Percentiles rank a stretch among this genome's conserved stretches.
These are phyloP conservation scores for Diplodia mutila DNA, from an alignment of 2,329 filamentous ascomycete genomes.

Conservation along the genomic window DNA sequence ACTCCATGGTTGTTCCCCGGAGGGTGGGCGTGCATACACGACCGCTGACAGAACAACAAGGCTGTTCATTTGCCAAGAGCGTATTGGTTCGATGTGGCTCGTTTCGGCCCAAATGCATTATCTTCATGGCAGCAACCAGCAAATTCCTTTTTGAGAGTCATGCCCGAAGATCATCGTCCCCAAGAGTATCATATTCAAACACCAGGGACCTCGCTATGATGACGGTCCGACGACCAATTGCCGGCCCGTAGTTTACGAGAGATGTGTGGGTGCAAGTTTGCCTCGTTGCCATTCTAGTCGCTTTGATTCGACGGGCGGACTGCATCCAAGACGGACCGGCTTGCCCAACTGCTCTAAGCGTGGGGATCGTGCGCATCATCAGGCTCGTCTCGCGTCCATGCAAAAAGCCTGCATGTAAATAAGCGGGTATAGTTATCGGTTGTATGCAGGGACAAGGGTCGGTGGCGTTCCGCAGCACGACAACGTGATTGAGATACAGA, in stretches of 20 bases:
- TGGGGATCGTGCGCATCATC: not conserved
- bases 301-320: not conserved
- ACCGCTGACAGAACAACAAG: not conserved
- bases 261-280: not conserved
- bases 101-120: not conserved
- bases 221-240: not conserved
- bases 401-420: not conserved
- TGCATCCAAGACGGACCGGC: not conserved
- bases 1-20: not conserved
- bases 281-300: not conserved
- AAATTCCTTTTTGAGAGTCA: not conserved
- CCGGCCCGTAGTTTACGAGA: not conserved
- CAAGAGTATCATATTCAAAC: not conserved
- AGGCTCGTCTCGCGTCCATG: not conserved
- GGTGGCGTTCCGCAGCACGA: not conserved
- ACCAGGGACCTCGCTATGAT: not conserved
- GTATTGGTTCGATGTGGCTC: not conserved
- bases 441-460: constrained; percentile 5
- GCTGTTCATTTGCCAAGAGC: not conserved
- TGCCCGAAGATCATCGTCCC: not conserved
- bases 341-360: not conserved
- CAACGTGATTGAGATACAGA: not conserved
- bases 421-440: too few relatives aligned
- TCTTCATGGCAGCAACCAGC: not conserved
- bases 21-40: not conserved